Conservation (phyloP, 192 early-diverging fungal species). For the Diversispora eburnea region DNA sequence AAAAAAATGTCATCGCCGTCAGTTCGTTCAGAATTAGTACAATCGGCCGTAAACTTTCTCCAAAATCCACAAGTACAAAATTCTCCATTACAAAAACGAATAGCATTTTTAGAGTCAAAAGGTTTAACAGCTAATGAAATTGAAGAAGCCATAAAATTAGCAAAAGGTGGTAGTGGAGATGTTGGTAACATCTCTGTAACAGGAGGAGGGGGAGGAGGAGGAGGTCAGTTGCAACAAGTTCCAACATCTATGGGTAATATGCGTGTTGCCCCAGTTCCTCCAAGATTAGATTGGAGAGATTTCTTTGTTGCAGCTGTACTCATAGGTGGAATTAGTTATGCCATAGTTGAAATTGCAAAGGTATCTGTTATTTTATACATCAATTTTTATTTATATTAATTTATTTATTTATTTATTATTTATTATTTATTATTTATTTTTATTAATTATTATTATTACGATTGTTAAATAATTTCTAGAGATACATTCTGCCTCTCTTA, state of each 20-base stretch:
- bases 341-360: conserved; percentile 71
- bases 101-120: conserved; percentile 96
- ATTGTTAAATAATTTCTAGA: conserved; percentile 37
- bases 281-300: conserved; percentile 88
- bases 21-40: conserved; percentile 69
- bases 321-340: conserved; percentile 85
- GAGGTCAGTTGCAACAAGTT: conserved; percentile 29
- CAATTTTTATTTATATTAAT: neutral
- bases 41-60: conserved; percentile 88
- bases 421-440: neutral
- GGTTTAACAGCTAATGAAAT: conserved; percentile 91
- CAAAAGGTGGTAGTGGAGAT: conserved; percentile 43
- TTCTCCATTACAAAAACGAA: conserved; percentile 82
- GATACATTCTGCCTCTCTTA: conserved; percentile 56
- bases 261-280: conserved; percentile 45
- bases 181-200: conserved; percentile 13
- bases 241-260: conserved; percentile 22
- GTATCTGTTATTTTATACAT: conserved; percentile 42
- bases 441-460: neutral
- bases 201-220: conserved; percentile 6
- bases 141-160: conserved; percentile 75
- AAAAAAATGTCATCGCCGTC: neutral
- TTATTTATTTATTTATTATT: neutral
- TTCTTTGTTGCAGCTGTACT: conserved; percentile 85
- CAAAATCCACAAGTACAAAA: conserved; percentile 87